Evolutionary conservation across 768 basidiomycete species (phyloP).

Genomic region (Lyophyllum shimeji): DNA sequence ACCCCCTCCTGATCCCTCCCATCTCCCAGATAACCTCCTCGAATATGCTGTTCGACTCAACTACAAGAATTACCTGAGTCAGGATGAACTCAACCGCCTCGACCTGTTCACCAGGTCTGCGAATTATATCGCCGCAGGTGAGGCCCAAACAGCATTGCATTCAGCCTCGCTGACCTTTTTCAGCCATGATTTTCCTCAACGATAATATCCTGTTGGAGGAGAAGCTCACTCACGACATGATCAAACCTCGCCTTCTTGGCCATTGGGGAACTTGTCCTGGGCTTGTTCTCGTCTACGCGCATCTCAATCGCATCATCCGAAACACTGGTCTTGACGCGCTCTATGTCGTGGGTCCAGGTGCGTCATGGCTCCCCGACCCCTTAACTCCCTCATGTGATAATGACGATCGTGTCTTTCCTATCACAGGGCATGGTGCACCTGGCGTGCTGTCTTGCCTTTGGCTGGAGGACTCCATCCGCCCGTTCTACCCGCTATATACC

Average conservation of each 20-base stretch:
- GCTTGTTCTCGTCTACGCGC: conserved; percentile 68
- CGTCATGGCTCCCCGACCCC: conserved; percentile 7
- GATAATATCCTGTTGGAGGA: conserved; percentile 68
- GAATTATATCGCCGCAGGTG: conserved; percentile 70
- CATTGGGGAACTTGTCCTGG: conserved; percentile 89
- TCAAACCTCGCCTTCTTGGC: conserved; percentile 80
- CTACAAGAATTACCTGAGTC: conserved; percentile 43
- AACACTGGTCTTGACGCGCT: conserved; percentile 63
- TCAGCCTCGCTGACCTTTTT: conserved; percentile 7
- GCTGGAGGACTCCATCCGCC: conserved; percentile 73
- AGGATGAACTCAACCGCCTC: conserved; percentile 51
- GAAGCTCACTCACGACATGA: conserved; percentile 59
- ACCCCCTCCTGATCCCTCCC: conserved; percentile 73
- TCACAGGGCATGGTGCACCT: conserved; percentile 78
- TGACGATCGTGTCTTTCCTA: neutral
- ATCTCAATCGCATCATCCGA: conserved; percentile 63
- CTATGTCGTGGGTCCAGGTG: conserved; percentile 80
- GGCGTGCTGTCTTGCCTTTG: conserved; percentile 84
- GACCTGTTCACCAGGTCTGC: conserved; percentile 59
- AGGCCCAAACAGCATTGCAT: conserved; percentile 10
- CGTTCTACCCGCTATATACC: conserved; percentile 57
- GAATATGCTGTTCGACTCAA: conserved; percentile 49
- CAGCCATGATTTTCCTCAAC: conserved; percentile 85
- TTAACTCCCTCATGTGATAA: neutral
- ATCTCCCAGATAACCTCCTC: conserved; percentile 57